A percentile compares a stretch with the other conserved stretches of the same genome.
phyloP scores from a whole-genome alignment of 1,284 basidiomycete species.

The Ganoderma lucidum region DNA sequence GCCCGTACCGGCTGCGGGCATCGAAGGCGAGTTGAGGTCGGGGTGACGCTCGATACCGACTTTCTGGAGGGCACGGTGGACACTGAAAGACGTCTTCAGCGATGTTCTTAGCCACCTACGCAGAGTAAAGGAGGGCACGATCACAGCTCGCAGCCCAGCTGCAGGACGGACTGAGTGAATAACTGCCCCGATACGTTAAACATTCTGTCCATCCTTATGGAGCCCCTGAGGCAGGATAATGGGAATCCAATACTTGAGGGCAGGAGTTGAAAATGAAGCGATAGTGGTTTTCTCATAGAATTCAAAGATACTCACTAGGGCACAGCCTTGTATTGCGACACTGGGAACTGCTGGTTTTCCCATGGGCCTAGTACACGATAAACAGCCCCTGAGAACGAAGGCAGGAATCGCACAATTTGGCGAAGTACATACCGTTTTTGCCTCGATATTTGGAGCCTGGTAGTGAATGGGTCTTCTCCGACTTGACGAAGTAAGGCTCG shows the following conservation, averaged over 20 bases:
- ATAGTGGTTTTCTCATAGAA: not conserved
- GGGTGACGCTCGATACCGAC: constrained; percentile 35
- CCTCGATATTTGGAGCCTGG: constrained; percentile 24
- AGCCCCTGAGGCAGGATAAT: too few relatives aligned
- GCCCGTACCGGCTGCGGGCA: constrained; percentile 35
- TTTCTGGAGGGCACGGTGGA: constrained; percentile 14
- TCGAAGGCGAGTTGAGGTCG: constrained; percentile 40
- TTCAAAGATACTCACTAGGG: not conserved
- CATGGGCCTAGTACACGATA: constrained; percentile 18
- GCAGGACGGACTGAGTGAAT: too few relatives aligned
- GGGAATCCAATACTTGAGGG: too few relatives aligned
- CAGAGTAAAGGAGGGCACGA: not conserved
- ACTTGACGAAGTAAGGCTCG: constrained; percentile 47
- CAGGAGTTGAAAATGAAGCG: too few relatives aligned
- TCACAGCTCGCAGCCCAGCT: too few relatives aligned
- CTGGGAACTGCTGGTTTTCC: constrained; percentile 21
- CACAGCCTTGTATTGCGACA: constrained; percentile 14
- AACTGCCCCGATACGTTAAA: too few relatives aligned
- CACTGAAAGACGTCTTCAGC: constrained; percentile 19
- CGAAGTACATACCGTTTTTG: constrained; percentile 27
- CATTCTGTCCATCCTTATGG: too few relatives aligned
- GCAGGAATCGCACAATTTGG: too few relatives aligned
- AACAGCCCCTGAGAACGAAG: not conserved
- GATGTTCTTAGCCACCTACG: not conserved
- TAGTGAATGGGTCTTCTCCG: constrained; percentile 36